A percentile compares a stretch with the other conserved stretches of the same genome.
phyloP scores from a whole-genome alignment of 805 yeast species.

The Tetrapisispora nanseiensis region DNA sequence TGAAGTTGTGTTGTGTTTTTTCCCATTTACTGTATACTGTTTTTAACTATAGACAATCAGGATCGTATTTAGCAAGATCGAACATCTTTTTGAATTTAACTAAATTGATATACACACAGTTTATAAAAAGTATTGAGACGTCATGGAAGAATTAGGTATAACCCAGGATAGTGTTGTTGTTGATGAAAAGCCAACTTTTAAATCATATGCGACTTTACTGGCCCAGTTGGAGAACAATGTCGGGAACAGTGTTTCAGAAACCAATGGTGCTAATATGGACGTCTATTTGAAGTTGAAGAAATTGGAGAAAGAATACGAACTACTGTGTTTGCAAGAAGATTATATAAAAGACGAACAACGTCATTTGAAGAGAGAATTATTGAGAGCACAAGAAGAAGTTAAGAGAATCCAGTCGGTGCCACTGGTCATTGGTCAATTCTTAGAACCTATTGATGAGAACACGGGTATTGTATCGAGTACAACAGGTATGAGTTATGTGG shows the following conservation, averaged over 20 bases:
- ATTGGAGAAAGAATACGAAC: slow-evolving; percentile 81
- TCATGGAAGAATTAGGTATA: slow-evolving; percentile 59
- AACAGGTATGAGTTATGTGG: slow-evolving; percentile 95
- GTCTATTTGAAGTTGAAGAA: slow-evolving; percentile 78
- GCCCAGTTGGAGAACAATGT: slow-evolving; percentile 21
- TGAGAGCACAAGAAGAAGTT: slow-evolving; percentile 97
- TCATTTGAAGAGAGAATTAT: slow-evolving; percentile 85
- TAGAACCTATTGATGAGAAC: slow-evolving; percentile 93
- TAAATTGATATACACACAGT: no score
- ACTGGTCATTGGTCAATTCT: slow-evolving; percentile 92
- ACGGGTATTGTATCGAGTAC: slow-evolving; percentile 96
- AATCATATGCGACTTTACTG: slow-evolving; percentile 26
- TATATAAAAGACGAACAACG: slow-evolving; percentile 97
- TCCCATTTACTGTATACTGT: no score
- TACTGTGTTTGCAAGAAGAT: slow-evolving; percentile 82
- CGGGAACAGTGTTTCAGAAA: slow-evolving; percentile 10
- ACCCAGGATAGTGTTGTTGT: slow-evolving; percentile 25
- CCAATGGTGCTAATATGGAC: slow-evolving; percentile 37
- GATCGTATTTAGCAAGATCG: no score
- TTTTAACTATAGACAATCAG: no score
- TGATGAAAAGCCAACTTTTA: slow-evolving; percentile 26
- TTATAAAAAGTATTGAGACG: no score
- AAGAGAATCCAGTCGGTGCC: slow-evolving; percentile 97
- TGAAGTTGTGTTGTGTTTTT: no score
- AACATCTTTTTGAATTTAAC: no score